Conservation (phyloP, 2,329 filamentous ascomycete genomes). For the Cercospora janseana region DNA sequence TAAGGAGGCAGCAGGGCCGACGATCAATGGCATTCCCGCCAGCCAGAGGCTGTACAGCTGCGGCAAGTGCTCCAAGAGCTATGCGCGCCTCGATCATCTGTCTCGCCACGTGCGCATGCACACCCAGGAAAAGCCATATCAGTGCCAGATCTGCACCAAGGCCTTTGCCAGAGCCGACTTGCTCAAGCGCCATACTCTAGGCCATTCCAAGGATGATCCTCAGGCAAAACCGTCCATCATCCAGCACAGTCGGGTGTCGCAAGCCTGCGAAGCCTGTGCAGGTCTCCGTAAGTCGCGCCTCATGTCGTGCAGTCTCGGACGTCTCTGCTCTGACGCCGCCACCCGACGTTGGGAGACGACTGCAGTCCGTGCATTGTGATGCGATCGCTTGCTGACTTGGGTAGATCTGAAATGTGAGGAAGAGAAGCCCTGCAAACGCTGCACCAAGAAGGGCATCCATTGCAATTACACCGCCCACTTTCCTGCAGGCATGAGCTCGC, state of each 20-base stretch:
- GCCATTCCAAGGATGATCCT: conserved; percentile 41
- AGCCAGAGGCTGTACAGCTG: conserved; percentile 47
- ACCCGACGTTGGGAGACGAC: not conserved
- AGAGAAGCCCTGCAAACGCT: conserved; percentile 54
- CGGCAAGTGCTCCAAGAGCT: conserved; percentile 53
- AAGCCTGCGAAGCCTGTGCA: conserved; percentile 55
- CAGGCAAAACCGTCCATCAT: conserved; percentile 33
- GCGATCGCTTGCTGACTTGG: not conserved
- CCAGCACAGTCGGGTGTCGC: conserved; percentile 44
- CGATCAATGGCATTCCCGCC: conserved; percentile 15
- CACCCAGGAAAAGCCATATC: conserved; percentile 46
- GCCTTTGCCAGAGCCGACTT: conserved; percentile 51
- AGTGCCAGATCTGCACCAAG: conserved; percentile 48
- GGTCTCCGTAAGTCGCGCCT: conserved; percentile 38
- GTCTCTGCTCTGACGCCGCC: too few relatives aligned
- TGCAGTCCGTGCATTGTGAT: not conserved
- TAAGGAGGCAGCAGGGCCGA: conserved; percentile 7
- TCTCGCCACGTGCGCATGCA: conserved; percentile 53
- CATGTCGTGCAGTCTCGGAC: not conserved
- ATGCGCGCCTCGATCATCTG: conserved; percentile 54
- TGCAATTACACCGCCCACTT: conserved; percentile 41
- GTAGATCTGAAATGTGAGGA: conserved; percentile 53
- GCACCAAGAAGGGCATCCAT: conserved; percentile 49
- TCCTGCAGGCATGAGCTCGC: conserved; percentile 22
- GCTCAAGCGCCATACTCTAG: conserved; percentile 52